Percentiles rank a stretch among this genome's conserved stretches.
Conservation (phyloP, 2,329 filamentous ascomycete species). For the Dothistroma pini region DNA sequence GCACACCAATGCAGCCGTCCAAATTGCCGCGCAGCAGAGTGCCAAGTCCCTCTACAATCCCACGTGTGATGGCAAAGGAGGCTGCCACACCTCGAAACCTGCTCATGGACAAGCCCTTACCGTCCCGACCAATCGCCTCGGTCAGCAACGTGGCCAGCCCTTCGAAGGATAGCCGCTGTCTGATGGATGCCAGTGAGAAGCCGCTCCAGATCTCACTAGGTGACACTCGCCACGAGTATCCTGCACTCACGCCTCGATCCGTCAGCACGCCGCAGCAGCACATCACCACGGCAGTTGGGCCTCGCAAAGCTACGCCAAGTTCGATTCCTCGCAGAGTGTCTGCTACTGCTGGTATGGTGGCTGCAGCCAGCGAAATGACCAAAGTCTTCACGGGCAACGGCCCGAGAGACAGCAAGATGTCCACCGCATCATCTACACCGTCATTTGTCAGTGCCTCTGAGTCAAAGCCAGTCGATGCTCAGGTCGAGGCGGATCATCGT, state of each 20-base stretch:
- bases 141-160: slow-evolving; percentile 34
- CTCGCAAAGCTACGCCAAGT: slow-evolving; percentile 3
- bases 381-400: slow-evolving; percentile 3
- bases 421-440: slow-evolving; percentile 10
- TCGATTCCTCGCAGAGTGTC: slow-evolving; percentile 12
- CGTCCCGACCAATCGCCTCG: slow-evolving; percentile 37
- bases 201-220: slow-evolving; percentile 21
- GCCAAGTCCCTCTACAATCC: neutral
- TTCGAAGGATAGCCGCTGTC: slow-evolving; percentile 36
- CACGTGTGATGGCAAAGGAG: neutral
- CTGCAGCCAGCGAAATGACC: slow-evolving; percentile 2
- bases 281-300: neutral
- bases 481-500: neutral
- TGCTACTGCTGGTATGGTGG: slow-evolving; percentile 1
- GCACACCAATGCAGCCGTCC: slow-evolving; percentile 18
- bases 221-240: slow-evolving; percentile 21
- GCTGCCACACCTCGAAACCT: neutral
- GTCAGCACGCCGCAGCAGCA: slow-evolving; percentile 11
- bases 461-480: slow-evolving; percentile 2
- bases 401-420: slow-evolving; percentile 5
- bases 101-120: slow-evolving; percentile 37
- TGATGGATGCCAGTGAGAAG: slow-evolving; percentile 40
- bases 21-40: slow-evolving; percentile 31
- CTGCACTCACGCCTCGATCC: slow-evolving; percentile 22
- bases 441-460: slow-evolving; percentile 16